These are phyloP conservation scores for Trichosporon sp. DNA, from an alignment of 1,284 basidiomycete genomes.

Conservation along the genomic window DNA sequence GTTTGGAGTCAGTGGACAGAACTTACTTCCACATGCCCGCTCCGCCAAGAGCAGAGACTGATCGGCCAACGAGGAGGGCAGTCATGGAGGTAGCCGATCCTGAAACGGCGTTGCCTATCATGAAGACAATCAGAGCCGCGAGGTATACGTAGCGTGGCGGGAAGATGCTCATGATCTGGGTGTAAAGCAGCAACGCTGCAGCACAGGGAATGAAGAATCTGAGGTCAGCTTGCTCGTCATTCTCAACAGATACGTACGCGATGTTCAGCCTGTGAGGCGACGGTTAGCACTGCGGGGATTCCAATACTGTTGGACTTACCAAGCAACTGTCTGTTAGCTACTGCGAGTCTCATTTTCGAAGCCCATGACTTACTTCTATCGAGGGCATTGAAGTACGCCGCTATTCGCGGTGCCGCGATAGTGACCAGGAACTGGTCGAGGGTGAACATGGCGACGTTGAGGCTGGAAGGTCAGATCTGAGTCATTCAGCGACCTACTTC, in stretches of 20 bases:
- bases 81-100: conserved; percentile 39
- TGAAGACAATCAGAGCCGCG: conserved; percentile 34
- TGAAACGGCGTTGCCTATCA: conserved; percentile 37
- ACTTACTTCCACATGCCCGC: conserved; percentile 42
- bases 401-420: conserved; percentile 39
- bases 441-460: conserved; percentile 35
- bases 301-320: background rate
- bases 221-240: background rate
- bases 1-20: background rate
- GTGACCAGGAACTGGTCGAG: conserved; percentile 43
- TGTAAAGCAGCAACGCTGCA: conserved; percentile 35
- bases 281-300: background rate
- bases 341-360: background rate
- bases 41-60: conserved; percentile 39
- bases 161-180: conserved; percentile 40
- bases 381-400: conserved; percentile 35
- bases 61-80: conserved; percentile 39
- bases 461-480: conserved; percentile 19
- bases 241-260: background rate
- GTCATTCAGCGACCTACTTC: conserved; percentile 31
- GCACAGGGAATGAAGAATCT: conserved; percentile 43
- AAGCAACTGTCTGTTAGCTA: background rate
- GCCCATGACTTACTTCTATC: conserved; percentile 29
- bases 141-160: conserved; percentile 37
- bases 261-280: conserved; percentile 13